Conservation (phyloP, 768 basidiomycete genomes). For the Tricholoma saponaceum region DNA sequence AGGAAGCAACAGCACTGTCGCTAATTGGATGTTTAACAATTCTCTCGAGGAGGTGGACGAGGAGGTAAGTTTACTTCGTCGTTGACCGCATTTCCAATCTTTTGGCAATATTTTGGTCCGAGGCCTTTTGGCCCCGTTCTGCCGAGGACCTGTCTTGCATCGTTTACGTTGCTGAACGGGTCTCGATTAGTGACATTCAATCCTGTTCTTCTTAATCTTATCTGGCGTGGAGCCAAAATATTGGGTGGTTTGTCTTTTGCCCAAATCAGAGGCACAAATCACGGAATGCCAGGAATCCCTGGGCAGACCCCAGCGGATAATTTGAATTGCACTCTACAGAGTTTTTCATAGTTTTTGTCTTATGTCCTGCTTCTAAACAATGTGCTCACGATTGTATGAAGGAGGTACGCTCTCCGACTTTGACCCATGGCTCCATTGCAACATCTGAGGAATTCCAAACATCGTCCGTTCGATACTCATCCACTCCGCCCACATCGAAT, state of each 20-base stretch:
- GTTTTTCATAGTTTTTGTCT: background rate
- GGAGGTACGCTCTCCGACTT: conserved; percentile 22
- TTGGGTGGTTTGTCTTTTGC: background rate
- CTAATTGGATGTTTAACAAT: conserved; percentile 72
- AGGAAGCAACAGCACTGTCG: conserved; percentile 52
- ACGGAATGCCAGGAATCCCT: background rate
- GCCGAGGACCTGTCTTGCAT: background rate
- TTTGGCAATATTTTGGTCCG: background rate
- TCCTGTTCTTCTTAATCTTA: background rate
- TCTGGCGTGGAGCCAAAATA: background rate
- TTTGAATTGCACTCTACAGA: background rate
- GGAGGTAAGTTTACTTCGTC: conserved; percentile 26
- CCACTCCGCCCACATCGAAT: conserved; percentile 14
- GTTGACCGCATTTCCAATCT: background rate
- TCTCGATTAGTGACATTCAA: background rate
- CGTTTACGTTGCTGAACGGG: background rate
- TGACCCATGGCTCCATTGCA: conserved; percentile 30
- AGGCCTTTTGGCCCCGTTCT: background rate
- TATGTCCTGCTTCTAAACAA: background rate
- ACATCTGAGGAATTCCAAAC: conserved; percentile 30
- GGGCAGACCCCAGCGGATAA: background rate
- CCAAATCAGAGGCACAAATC: no score
- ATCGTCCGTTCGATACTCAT: conserved; percentile 19
- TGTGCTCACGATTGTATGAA: background rate
- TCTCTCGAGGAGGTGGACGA: conserved; percentile 55